Conservation (phyloP, 2,329 filamentous ascomycete genomes). For the Cytospora piceae region DNA sequence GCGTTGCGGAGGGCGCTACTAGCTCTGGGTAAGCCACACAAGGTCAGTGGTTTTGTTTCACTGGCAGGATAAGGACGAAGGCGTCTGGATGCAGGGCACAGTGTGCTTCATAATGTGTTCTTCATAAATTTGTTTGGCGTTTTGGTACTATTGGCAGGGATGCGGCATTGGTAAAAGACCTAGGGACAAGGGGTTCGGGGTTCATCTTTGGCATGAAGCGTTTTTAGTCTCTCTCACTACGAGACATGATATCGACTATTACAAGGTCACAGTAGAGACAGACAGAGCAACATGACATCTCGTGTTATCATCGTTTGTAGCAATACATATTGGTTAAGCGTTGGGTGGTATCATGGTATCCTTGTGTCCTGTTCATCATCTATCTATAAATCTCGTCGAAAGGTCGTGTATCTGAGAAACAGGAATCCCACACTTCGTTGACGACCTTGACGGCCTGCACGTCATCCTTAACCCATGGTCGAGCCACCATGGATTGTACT, state of each 20-base stretch:
- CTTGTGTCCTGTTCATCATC: conserved; percentile 49
- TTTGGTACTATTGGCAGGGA: conserved; percentile 18
- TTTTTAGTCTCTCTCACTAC: conserved; percentile 10
- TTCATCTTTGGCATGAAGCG: conserved; percentile 25
- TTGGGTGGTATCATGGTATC: conserved; percentile 29
- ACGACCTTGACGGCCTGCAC: conserved; percentile 85
- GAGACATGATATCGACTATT: neutral
- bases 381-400: conserved; percentile 97
- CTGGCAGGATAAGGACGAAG: neutral
- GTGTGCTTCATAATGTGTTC: conserved; percentile 19
- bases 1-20: neutral
- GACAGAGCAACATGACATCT: conserved; percentile 1
- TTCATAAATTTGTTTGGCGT: conserved; percentile 22
- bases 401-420: conserved; percentile 89
- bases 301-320: conserved; percentile 15
- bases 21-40: neutral
- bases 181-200: conserved; percentile 2
- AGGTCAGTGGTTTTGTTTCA: neutral
- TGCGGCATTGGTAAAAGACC: conserved; percentile 11
- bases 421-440: conserved; percentile 98
- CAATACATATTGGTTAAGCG: conserved; percentile 27
- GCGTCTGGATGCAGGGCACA: neutral
- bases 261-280: conserved; percentile 20
- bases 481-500: conserved; percentile 74
- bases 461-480: conserved; percentile 82